A percentile compares a stretch with the other conserved stretches of the same genome.
phyloP scores from a whole-genome alignment of 768 basidiomycete species.

The Cystofilobasidium ferigula region DNA sequence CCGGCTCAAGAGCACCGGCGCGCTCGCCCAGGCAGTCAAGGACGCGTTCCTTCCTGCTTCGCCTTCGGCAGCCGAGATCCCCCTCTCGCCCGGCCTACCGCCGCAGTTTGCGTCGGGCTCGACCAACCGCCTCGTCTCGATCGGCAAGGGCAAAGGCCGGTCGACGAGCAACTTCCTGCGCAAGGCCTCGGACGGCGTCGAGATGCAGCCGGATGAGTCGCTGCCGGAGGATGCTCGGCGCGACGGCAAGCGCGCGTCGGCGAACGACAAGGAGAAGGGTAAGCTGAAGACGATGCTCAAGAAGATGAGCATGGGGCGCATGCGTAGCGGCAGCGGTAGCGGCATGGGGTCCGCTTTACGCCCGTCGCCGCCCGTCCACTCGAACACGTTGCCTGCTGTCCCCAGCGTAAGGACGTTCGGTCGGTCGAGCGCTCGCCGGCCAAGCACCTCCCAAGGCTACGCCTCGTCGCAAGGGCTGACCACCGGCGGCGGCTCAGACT shows the following conservation, averaged over 20 bases:
- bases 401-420: not conserved
- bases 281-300: constrained; percentile 84
- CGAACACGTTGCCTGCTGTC: constrained; percentile 14
- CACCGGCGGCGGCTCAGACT: not conserved
- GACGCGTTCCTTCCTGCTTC: no score
- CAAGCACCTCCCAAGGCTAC: constrained; percentile 14
- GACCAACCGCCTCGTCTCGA: constrained; percentile 10
- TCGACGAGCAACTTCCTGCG: not conserved
- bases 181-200: constrained; percentile 15
- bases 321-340: constrained; percentile 41
- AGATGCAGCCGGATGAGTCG: constrained; percentile 5
- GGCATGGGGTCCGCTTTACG: not conserved
- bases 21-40: constrained; percentile 5
- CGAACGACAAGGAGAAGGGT: constrained; percentile 46
- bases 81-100: not conserved
- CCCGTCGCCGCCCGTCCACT: constrained; percentile 11
- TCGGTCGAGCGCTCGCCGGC: not conserved
- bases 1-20: constrained; percentile 19
- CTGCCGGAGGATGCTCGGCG: not conserved
- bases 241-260: not conserved
- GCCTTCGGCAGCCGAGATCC: not conserved
- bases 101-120: not conserved
- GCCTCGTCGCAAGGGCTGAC: not conserved
- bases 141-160: constrained; percentile 4
- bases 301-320: constrained; percentile 97